Percentiles rank a stretch among this genome's conserved stretches.
These are phyloP conservation scores for Cadophora sp. DNA, from an alignment of 2,329 filamentous ascomycete genomes.

Conservation along the genomic window DNA sequence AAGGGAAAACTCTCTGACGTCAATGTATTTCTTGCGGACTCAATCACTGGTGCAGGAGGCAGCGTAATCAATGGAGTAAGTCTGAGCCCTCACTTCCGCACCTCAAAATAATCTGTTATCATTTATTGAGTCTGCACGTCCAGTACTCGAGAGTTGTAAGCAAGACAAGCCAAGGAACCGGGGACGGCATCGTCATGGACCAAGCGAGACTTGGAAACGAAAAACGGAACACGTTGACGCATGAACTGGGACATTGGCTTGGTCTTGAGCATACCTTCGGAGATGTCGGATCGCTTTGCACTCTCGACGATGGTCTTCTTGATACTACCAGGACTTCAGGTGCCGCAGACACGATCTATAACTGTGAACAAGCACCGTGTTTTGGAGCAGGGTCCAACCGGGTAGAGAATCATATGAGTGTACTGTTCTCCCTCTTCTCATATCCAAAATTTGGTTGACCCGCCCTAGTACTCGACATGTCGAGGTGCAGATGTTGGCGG, in stretches of 20 bases:
- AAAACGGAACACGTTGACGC: neutral
- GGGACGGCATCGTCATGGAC: neutral
- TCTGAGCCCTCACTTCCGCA: neutral
- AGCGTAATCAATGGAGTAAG: neutral
- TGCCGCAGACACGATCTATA: too few relatives aligned
- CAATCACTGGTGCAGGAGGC: neutral
- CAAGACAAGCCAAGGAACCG: neutral
- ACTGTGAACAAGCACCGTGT: too few relatives aligned
- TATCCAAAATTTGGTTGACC: too few relatives aligned
- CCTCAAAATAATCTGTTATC: too few relatives aligned
- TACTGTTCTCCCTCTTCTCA: too few relatives aligned
- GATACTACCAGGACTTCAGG: too few relatives aligned
- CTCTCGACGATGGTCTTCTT: too few relatives aligned
- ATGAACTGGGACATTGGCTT: constrained; percentile 14
- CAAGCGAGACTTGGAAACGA: neutral
- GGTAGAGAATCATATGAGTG: too few relatives aligned
- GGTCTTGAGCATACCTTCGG: constrained; percentile 16
- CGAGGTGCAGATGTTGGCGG: too few relatives aligned
- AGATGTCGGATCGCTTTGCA: neutral
- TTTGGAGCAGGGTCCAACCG: too few relatives aligned
- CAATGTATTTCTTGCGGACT: constrained; percentile 1
- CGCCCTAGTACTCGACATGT: too few relatives aligned
- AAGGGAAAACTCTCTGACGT: neutral
- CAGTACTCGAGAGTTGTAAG: constrained; percentile 4
- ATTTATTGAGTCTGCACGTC: neutral